phyloP scores from a whole-genome alignment of 176 grass and related monocot species.

The Thalia dealbata region DNA sequence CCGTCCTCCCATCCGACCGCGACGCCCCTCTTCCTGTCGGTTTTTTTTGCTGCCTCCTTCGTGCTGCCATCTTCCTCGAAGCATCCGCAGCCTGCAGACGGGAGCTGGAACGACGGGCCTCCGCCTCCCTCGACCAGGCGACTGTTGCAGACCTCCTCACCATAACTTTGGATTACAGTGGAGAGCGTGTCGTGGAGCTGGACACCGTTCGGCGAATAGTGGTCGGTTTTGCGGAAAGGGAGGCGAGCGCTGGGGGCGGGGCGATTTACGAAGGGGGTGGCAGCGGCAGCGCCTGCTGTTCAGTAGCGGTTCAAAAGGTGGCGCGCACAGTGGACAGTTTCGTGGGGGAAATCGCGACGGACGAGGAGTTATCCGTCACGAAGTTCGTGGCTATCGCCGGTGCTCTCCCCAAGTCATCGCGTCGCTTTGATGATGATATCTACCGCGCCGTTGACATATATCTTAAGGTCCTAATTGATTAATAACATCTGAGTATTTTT shows the following conservation, averaged over 20 bases:
- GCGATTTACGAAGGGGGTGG: not conserved
- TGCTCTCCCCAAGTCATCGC: constrained; percentile 57
- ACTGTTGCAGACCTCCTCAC: constrained; percentile 38
- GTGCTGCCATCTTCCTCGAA: constrained; percentile 21
- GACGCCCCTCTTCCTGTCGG: constrained; percentile 36
- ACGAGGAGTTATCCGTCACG: constrained; percentile 41
- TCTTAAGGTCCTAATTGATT: constrained; percentile 31
- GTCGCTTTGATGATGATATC: constrained; percentile 39
- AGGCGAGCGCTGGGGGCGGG: not conserved
- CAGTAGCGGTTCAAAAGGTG: constrained; percentile 40
- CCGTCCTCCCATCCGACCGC: constrained; percentile 31
- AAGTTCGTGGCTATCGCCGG: constrained; percentile 53
- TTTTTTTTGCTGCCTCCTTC: constrained; percentile 58
- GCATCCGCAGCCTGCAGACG: constrained; percentile 31
- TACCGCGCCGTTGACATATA: constrained; percentile 64
- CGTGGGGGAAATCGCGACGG: constrained; percentile 63
- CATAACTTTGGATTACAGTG: constrained; percentile 34
- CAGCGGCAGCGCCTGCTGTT: constrained; percentile 11
- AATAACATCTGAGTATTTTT: too few relatives aligned
- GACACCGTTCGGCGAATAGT: constrained; percentile 57
- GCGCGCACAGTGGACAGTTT: constrained; percentile 46
- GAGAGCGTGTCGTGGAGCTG: constrained; percentile 30
- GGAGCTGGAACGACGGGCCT: constrained; percentile 58
- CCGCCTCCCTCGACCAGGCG: constrained; percentile 46
- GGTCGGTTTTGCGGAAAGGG: constrained; percentile 41